phyloP scores from a whole-genome alignment of 164 flowering plant species.

The Vitis rupestris region DNA sequence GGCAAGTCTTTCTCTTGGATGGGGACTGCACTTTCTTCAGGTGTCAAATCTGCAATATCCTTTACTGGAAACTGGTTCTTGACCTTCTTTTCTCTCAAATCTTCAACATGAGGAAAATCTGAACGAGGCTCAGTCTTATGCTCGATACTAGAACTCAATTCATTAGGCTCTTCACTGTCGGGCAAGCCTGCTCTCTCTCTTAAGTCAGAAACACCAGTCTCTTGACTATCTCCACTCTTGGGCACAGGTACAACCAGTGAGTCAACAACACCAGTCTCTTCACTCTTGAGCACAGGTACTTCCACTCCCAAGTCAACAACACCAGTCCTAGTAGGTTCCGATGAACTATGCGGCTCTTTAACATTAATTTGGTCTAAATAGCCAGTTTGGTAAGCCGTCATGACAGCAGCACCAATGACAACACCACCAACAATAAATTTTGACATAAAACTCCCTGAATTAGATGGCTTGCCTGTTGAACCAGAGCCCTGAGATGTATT shows the following conservation, averaged over 20 bases:
- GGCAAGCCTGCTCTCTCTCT: too few species aligned
- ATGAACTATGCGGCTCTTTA: conserved; percentile 24
- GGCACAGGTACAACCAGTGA: too few species aligned
- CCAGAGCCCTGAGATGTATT: conserved; percentile 29
- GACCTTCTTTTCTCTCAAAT: conserved; percentile 13
- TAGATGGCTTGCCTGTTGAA: conserved; percentile 36
- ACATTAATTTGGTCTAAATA: conserved; percentile 37
- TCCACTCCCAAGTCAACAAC: neutral
- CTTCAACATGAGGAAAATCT: conserved; percentile 22
- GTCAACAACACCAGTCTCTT: too few species aligned
- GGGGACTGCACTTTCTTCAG: conserved; percentile 16
- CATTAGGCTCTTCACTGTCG: conserved; percentile 19
- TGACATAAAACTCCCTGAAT: conserved; percentile 28
- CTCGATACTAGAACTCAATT: conserved; percentile 16
- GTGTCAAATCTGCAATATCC: conserved; percentile 13
- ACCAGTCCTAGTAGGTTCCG: conserved; percentile 5
- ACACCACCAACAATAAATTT: conserved; percentile 51
- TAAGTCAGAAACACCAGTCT: too few species aligned
- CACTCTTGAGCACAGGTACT: too few species aligned
- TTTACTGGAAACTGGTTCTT: conserved; percentile 16
- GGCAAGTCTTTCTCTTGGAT: conserved; percentile 29
- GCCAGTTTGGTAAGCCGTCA: conserved; percentile 61
- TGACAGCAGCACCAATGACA: conserved; percentile 47
- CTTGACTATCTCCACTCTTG: too few species aligned
- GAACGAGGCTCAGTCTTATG: conserved; percentile 24